Evolutionary conservation across 2,329 filamentous ascomycete species (phyloP).

Genomic region (Penicillium sp.): DNA sequence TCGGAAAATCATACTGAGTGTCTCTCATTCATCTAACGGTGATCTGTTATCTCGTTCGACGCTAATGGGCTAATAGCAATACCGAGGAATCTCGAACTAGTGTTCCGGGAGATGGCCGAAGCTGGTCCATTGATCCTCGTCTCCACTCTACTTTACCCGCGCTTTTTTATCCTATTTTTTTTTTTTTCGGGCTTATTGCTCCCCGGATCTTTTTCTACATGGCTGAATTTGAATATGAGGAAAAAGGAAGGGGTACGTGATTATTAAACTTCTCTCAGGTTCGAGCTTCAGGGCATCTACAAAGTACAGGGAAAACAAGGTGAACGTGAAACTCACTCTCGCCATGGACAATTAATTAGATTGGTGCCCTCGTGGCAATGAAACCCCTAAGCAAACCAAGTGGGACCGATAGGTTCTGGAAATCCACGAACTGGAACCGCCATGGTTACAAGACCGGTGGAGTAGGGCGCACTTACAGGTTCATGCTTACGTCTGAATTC

Average conservation of each 20-base stretch:
- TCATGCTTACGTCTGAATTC: neutral
- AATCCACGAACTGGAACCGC: constrained; percentile 14
- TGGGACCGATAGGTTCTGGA: constrained; percentile 11
- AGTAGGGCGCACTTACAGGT: neutral
- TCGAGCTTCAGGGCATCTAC: neutral
- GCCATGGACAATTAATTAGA: neutral
- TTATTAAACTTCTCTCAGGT: too few relatives aligned
- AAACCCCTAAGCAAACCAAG: neutral
- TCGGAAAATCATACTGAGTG: neutral
- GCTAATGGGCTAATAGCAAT: too few relatives aligned
- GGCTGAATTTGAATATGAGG: neutral
- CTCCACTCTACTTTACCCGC: neutral
- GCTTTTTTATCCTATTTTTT: neutral
- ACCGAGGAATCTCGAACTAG: neutral
- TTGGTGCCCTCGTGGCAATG: neutral
- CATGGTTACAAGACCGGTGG: constrained; percentile 12
- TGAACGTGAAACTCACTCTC: neutral
- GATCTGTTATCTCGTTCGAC: neutral
- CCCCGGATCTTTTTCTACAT: neutral
- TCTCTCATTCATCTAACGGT: neutral
- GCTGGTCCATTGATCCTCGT: neutral
- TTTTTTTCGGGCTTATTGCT: neutral
- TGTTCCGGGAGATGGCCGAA: neutral
- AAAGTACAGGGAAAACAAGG: neutral
- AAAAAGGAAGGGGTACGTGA: neutral